A percentile compares a stretch with the other conserved stretches of the same genome.
phyloP scores from a whole-genome alignment of 2,329 filamentous ascomycete species.

The Trichoderma cornu-damae region DNA sequence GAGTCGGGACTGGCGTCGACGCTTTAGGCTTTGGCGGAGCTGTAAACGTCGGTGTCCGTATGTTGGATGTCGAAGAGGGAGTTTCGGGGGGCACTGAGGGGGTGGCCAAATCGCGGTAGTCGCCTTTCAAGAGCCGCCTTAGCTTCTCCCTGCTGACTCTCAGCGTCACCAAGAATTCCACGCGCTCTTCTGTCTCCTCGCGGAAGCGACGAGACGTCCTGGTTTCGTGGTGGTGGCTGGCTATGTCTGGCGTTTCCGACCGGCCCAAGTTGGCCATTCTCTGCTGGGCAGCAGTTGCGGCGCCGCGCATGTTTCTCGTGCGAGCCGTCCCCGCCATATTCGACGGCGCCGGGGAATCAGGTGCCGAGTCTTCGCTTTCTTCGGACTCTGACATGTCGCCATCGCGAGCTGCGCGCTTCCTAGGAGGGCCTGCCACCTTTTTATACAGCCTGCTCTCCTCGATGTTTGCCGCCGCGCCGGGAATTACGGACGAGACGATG shows the following conservation, averaged over 20 bases:
- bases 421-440: constrained; percentile 57
- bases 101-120: constrained; percentile 37
- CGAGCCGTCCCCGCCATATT: constrained; percentile 73
- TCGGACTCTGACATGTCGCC: constrained; percentile 82
- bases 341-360: constrained; percentile 77
- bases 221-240: constrained; percentile 65
- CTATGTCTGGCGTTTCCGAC: constrained; percentile 83
- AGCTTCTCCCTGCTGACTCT: constrained; percentile 68
- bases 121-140: constrained; percentile 57
- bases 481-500: constrained; percentile 86
- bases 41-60: constrained; percentile 31
- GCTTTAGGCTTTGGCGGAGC: constrained; percentile 32
- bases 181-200: constrained; percentile 74
- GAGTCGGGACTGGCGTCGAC: constrained; percentile 36
- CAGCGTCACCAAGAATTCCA: constrained; percentile 68
- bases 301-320: constrained; percentile 82
- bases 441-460: constrained; percentile 89
- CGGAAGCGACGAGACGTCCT: constrained; percentile 61
- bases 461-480: constrained; percentile 71
- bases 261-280: constrained; percentile 77
- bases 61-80: constrained; percentile 29
- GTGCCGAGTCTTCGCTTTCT: constrained; percentile 81
- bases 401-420: constrained; percentile 51
- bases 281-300: constrained; percentile 78
- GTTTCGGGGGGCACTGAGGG: constrained; percentile 34